Conservation (phyloP, 768 basidiomycete genomes). For the Hortiboletus campestris region DNA sequence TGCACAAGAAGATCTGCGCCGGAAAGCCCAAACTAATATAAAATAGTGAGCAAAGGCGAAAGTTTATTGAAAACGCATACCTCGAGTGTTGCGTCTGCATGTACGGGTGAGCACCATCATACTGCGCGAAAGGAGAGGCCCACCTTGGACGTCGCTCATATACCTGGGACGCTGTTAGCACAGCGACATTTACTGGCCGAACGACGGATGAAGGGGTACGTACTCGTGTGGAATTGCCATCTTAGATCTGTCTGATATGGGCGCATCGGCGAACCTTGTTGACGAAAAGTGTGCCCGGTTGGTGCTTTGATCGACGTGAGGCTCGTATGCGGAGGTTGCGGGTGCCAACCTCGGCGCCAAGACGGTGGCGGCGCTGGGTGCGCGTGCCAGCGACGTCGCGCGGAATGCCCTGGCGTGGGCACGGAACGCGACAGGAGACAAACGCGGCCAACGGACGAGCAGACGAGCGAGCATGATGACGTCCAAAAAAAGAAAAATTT, state of each 20-base stretch:
- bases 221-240: conserved; percentile 44
- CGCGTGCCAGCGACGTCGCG: conserved; percentile 7
- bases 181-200: conserved; percentile 7
- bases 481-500: background rate
- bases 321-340: background rate
- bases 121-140: conserved; percentile 1
- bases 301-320: conserved; percentile 15
- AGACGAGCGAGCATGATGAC: conserved; percentile 25
- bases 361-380: conserved; percentile 7
- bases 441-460: conserved; percentile 23
- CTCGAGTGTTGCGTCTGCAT: conserved; percentile 40
- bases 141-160: conserved; percentile 49
- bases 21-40: conserved; percentile 35
- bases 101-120: background rate
- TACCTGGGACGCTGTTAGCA: conserved; percentile 25
- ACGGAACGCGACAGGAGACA: conserved; percentile 10
- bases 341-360: conserved; percentile 11
- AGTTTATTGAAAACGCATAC: conserved; percentile 16
- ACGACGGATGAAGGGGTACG: conserved; percentile 14
- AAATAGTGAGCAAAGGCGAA: conserved; percentile 1
- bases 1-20: conserved; percentile 49
- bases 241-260: conserved; percentile 42
- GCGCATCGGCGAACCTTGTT: conserved; percentile 27
- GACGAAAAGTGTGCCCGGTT: conserved; percentile 29
- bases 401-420: conserved; percentile 14